phyloP scores from a whole-genome alignment of 306 rosid species.

The Heteromeles arbutifolia region DNA sequence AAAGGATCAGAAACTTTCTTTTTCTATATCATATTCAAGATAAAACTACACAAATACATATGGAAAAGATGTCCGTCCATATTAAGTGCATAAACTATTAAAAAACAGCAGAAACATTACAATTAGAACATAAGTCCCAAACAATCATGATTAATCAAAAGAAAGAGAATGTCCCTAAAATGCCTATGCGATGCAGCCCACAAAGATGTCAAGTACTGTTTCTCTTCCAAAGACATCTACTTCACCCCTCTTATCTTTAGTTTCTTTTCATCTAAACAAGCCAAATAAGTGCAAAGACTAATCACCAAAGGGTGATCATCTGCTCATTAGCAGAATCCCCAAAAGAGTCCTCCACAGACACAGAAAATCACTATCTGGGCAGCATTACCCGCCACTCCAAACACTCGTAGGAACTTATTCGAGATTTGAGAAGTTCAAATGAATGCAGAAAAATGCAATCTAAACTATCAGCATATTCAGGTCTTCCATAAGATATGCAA shows the following conservation, averaged over 20 bases:
- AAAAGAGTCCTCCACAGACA: background rate
- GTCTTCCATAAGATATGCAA: background rate
- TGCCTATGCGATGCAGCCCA: background rate
- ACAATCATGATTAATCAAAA: background rate
- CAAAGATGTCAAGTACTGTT: background rate
- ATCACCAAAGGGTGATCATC: background rate
- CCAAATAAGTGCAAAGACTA: background rate
- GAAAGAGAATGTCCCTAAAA: background rate
- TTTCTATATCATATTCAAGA: background rate
- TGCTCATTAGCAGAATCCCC: background rate
- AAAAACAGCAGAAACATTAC: background rate
- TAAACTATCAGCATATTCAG: background rate
- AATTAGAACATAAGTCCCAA: background rate
- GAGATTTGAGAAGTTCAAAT: background rate
- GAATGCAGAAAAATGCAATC: background rate
- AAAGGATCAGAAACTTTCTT: slow-evolving; percentile 64
- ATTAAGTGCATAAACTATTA: background rate
- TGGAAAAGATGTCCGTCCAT: background rate
- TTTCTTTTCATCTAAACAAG: background rate
- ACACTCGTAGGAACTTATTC: background rate
- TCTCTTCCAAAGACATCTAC: background rate
- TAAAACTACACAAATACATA: background rate
- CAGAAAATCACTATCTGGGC: background rate
- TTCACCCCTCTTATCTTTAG: background rate
- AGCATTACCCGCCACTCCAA: background rate